Conservation (phyloP, 805 yeast species). For the Pichia phayaonensis region DNA sequence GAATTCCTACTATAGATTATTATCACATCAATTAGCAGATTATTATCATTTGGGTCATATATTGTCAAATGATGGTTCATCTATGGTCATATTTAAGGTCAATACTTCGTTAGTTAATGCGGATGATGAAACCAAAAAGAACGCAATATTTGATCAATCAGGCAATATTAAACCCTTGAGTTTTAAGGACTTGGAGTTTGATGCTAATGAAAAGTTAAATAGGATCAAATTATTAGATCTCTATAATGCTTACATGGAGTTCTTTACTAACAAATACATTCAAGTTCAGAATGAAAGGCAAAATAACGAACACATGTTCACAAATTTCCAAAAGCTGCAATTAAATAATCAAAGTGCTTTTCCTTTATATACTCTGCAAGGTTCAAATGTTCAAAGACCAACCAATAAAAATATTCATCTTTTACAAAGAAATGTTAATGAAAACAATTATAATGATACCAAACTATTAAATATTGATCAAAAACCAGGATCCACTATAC, state of each 20-base stretch:
- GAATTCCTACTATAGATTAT: slow-evolving; percentile 61
- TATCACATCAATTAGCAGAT: slow-evolving; percentile 65
- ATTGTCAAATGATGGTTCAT: slow-evolving; percentile 42
- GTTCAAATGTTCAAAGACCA: neutral
- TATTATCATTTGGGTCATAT: slow-evolving; percentile 57
- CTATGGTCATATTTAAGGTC: slow-evolving; percentile 34
- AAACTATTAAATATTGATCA: neutral
- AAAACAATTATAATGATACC: neutral
- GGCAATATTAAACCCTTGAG: slow-evolving; percentile 29
- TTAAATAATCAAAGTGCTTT: neutral
- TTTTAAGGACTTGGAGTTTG: slow-evolving; percentile 24
- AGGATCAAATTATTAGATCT: slow-evolving; percentile 25
- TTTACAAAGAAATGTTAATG: slow-evolving; percentile 7
- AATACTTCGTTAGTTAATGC: slow-evolving; percentile 31
- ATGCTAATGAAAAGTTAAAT: slow-evolving; percentile 27
- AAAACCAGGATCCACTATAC: neutral
- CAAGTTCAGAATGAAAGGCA: neutral
- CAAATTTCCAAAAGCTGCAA: neutral
- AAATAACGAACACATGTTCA: neutral
- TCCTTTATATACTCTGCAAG: neutral
- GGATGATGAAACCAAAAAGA: slow-evolving; percentile 25
- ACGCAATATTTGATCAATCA: slow-evolving; percentile 26
- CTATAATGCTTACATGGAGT: slow-evolving; percentile 9
- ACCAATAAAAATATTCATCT: slow-evolving; percentile 5
- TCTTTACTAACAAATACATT: neutral